phyloP scores from a whole-genome alignment of 768 basidiomycete species.

The Auriscalpium microsporum region DNA sequence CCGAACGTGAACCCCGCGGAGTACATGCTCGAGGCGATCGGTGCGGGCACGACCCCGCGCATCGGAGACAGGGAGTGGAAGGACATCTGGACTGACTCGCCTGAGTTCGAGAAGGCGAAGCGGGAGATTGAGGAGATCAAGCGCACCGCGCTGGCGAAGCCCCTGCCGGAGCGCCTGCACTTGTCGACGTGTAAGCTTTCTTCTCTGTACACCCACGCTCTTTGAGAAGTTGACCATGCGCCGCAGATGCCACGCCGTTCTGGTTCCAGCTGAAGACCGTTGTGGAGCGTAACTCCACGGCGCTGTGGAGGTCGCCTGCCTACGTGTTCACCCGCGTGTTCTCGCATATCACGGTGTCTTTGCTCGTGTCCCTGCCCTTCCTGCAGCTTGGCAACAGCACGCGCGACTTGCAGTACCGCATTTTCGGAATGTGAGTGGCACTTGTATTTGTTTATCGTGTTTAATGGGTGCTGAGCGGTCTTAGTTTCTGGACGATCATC shows the following conservation, averaged over 20 bases:
- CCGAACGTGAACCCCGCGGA: conserved; percentile 68
- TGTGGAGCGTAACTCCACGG: conserved; percentile 55
- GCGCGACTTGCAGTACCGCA: conserved; percentile 70
- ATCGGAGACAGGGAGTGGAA: conserved; percentile 82
- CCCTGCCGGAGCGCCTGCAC: not conserved
- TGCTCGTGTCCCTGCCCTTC: conserved; percentile 74
- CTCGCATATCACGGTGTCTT: conserved; percentile 60
- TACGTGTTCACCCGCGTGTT: conserved; percentile 83
- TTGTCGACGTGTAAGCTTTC: not conserved
- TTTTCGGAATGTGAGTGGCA: conserved; percentile 53
- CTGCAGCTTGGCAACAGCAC: conserved; percentile 58
- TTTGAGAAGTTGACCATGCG: conserved; percentile 1
- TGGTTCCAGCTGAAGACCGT: conserved; percentile 68
- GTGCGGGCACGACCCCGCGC: conserved; percentile 68
- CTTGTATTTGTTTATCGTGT: not conserved
- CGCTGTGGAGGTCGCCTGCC: conserved; percentile 78
- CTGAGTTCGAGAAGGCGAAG: conserved; percentile 35
- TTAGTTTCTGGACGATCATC: conserved; percentile 50
- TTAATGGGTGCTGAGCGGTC: not conserved
- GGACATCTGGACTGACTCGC: conserved; percentile 74
- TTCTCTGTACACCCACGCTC: not conserved
- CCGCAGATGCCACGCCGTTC: conserved; percentile 43
- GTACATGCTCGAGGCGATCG: conserved; percentile 81
- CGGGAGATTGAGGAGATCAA: conserved; percentile 38
- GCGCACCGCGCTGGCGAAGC: conserved; percentile 4